Base-by-base conservation (phyloP, 371 early-diverging fungal genomes). In the Chytridiales sp. region DNA sequence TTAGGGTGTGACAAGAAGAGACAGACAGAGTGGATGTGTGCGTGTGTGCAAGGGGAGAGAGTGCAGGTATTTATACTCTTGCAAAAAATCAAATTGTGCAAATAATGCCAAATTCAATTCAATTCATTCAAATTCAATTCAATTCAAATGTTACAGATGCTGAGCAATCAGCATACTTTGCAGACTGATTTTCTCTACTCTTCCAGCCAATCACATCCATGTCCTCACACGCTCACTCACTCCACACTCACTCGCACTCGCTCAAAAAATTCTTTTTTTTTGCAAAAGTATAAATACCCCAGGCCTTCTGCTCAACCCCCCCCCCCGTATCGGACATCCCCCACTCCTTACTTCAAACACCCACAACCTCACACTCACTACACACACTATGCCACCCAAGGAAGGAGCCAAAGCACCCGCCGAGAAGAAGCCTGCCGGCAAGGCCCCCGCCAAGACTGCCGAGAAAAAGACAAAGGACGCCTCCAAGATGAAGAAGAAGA, bases 401-500 rank as follows among this genome's bases (percentile, higher is more conserved):
- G 73, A 72, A 67, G 63, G 62, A 47, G 42, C 61, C 34, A 64
- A 72, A 50, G 62, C 71, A 32, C 60, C 61, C 21, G 66, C 56
- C 35, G 66, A 61, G 48, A 65, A 65, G 63, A 59, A 63, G 61
- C 72, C 71, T 31, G 67, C 71, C 42, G 67, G 66, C 32, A 76
- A 74, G 66, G 70, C 73, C 48, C 81, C 85, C 64, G 86, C 87
- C 61, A 86, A 83, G 56, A 84, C 87, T 73, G 84, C 85, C 40
- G 87, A 76, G 46, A 78, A 73, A 60, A 70, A 73, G 58, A 61
- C 61, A n/a, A 73, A 73, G 64, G 75, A 62, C 61, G 77, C 67
- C 32, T 72, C 69, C 42, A 89, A 88, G 84, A 79, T 22, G 42
- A 62, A 44, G 36, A 77, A 77, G 66, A 68, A 41, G 50, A 57